Percentiles rank a stretch among this genome's conserved stretches.
These are phyloP conservation scores for Dipodascus albidus DNA, from an alignment of 805 yeast genomes.

Conservation along the genomic window DNA sequence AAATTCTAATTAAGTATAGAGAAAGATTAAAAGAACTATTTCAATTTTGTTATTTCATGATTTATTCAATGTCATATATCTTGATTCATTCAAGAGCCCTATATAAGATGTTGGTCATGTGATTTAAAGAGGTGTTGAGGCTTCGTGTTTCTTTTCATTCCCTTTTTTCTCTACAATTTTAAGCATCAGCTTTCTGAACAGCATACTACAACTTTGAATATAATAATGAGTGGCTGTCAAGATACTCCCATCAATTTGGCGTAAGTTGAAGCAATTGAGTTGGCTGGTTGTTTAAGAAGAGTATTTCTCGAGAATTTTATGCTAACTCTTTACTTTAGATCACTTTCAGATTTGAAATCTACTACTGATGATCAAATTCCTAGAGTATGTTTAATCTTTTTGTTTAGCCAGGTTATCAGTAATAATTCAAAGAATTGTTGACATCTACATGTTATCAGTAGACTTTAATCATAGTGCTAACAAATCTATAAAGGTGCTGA, in stretches of 20 bases:
- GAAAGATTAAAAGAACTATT: not conserved
- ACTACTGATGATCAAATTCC: constrained; percentile 23
- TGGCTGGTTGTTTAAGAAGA: too few species aligned
- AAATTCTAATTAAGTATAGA: not conserved
- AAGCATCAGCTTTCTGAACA: too few species aligned
- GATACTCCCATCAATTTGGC: not conserved
- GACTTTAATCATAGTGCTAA: not conserved
- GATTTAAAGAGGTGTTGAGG: too few species aligned
- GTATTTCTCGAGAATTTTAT: too few species aligned
- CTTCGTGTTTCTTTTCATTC: not conserved
- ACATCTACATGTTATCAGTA: not conserved
- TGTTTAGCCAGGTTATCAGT: not conserved
- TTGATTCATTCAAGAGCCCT: too few species aligned
- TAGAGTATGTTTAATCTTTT: constrained; percentile 10
- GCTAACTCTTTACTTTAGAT: constrained; percentile 12
- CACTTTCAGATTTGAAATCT: constrained; percentile 21
- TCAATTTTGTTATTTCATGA: not conserved
- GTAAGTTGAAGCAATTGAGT: not conserved
- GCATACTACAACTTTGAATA: not conserved
- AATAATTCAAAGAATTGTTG: too few species aligned
- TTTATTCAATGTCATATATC: too few species aligned
- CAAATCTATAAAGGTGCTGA: constrained; percentile 12
- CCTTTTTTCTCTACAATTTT: not conserved
- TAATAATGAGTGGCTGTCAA: not conserved
- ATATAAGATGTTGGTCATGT: too few species aligned